A percentile compares a stretch with the other conserved stretches of the same genome.
Conservation (phyloP, 208 protist genomes). For the Leishmania guyanensis region DNA sequence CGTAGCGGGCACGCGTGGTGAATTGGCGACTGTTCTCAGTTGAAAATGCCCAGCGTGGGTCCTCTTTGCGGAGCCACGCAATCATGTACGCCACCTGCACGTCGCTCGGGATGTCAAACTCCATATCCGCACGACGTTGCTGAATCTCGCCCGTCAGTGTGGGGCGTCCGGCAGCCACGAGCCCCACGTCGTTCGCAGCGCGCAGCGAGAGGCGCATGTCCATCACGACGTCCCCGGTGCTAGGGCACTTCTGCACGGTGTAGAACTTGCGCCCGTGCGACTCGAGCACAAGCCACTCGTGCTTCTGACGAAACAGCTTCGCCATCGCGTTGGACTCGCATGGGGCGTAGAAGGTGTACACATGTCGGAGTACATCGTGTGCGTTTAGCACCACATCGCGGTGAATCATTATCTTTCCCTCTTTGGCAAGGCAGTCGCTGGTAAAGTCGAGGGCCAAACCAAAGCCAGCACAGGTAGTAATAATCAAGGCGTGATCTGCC, state of each 20-base stretch:
- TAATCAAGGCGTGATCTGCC: constrained; percentile 67
- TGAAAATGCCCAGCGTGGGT: constrained; percentile 90
- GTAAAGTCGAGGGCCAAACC: constrained; percentile 84
- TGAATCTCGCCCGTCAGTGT: constrained; percentile 84
- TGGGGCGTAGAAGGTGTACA: constrained; percentile 88
- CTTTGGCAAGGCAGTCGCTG: constrained; percentile 78
- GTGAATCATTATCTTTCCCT: constrained; percentile 86
- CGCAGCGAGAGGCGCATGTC: constrained; percentile 82
- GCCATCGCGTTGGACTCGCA: constrained; percentile 74
- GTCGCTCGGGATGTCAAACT: constrained; percentile 89
- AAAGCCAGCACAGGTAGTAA: constrained; percentile 46
- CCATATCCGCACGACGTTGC: constrained; percentile 81
- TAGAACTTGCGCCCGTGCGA: constrained; percentile 77
- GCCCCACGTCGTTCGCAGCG: constrained; percentile 85
- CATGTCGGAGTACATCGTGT: constrained; percentile 79
- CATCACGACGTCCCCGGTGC: constrained; percentile 85
- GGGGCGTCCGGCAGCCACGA: constrained; percentile 69
- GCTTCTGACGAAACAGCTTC: constrained; percentile 80
- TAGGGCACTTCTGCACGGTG: constrained; percentile 87
- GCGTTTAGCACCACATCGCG: constrained; percentile 85
- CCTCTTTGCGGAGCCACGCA: constrained; percentile 91
- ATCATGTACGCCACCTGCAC: constrained; percentile 92
- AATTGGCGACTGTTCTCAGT: constrained; percentile 92
- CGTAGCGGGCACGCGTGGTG: constrained; percentile 76
- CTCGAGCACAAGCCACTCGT: constrained; percentile 91